These are phyloP conservation scores for Ustilago bromivora DNA, from an alignment of 1,284 basidiomycete species.

Conservation along the genomic window DNA sequence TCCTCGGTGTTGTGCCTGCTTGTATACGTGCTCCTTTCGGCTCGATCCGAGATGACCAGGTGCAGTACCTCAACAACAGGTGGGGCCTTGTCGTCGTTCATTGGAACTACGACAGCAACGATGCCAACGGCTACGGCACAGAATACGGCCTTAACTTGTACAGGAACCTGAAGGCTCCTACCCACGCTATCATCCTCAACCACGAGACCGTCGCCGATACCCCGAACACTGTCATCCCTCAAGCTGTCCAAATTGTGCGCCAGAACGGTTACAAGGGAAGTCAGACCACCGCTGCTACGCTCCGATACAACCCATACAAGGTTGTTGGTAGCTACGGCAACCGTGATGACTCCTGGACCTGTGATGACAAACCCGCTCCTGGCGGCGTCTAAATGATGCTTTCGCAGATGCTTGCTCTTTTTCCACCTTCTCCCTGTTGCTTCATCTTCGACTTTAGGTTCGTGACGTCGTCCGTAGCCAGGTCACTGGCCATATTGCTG, in stretches of 20 bases:
- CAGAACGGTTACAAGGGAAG: conserved; percentile 55
- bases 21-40: conserved; percentile 62
- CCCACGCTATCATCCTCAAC: conserved; percentile 57
- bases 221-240: conserved; percentile 42
- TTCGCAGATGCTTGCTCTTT: not conserved
- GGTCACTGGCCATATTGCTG: conserved; percentile 1
- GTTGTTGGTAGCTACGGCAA: conserved; percentile 31
- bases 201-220: conserved; percentile 61
- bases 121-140: conserved; percentile 48
- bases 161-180: conserved; percentile 43
- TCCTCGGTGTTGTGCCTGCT: conserved; percentile 57
- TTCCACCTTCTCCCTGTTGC: conserved; percentile 2
- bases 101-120: conserved; percentile 55
- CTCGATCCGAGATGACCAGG: conserved; percentile 37
- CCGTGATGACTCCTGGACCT: conserved; percentile 58
- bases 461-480: not conserved
- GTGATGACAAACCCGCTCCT: conserved; percentile 47
- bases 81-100: conserved; percentile 53
- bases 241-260: conserved; percentile 51
- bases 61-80: conserved; percentile 54
- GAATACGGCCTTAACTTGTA: conserved; percentile 41
- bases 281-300: conserved; percentile 41
- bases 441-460: not conserved
- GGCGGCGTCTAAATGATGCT: conserved; percentile 9
- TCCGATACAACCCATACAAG: conserved; percentile 62